A percentile compares a stretch with the other conserved stretches of the same genome.
These are phyloP conservation scores for Cladosporium cucumerinum DNA, from an alignment of 2,329 filamentous ascomycete species.

Conservation along the genomic window DNA sequence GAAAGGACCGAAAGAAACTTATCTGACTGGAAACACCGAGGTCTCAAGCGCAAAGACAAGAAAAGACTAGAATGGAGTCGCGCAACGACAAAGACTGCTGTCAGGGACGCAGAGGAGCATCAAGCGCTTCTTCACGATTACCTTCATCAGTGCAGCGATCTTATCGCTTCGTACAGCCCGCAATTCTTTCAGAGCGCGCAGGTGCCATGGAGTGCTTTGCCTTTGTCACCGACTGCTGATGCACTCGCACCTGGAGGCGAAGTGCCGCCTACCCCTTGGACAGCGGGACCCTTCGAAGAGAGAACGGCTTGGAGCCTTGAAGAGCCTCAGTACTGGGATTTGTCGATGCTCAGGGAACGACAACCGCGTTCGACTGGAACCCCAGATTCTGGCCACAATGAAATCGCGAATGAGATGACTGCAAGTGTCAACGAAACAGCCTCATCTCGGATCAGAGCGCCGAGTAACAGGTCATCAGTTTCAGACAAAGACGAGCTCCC, in stretches of 20 bases:
- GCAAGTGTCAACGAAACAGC: neutral
- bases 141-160: constrained; percentile 27
- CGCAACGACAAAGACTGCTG: constrained; percentile 22
- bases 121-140: constrained; percentile 26
- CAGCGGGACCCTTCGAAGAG: constrained; percentile 10
- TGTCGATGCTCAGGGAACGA: constrained; percentile 29
- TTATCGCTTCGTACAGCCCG: constrained; percentile 26
- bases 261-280: constrained; percentile 7
- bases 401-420: constrained; percentile 13
- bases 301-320: neutral
- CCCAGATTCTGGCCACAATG: constrained; percentile 30
- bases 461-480: constrained; percentile 16
- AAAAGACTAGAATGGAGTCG: constrained; percentile 32
- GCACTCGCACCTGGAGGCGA: constrained; percentile 20
- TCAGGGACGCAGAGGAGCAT: constrained; percentile 24
- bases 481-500: constrained; percentile 19
- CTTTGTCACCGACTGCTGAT: constrained; percentile 25
- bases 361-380: constrained; percentile 23
- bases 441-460: neutral
- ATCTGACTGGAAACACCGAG: constrained; percentile 3
- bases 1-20: constrained; percentile 22
- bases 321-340: constrained; percentile 30
- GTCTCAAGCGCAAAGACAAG: constrained; percentile 26
- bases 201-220: neutral
- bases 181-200: constrained; percentile 11